phyloP scores from a whole-genome alignment of 768 basidiomycete species.

The Phylloporus sp. region DNA sequence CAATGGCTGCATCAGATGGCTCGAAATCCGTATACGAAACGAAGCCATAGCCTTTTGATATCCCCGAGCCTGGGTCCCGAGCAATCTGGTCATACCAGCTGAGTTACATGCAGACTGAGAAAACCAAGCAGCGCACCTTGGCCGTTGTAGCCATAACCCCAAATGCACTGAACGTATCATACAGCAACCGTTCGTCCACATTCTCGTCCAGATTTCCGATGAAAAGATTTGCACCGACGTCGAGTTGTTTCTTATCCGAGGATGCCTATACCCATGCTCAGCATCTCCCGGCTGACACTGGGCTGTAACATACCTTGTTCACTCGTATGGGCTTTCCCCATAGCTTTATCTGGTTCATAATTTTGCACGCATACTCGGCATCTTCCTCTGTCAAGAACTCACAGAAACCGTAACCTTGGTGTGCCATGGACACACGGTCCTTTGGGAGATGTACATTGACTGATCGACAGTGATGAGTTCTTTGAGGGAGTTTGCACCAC shows the following conservation, averaged over 20 bases:
- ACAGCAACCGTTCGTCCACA: slow-evolving; percentile 88
- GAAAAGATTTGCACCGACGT: slow-evolving; percentile 97
- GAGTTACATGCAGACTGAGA: neutral
- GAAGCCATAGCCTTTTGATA: slow-evolving; percentile 96
- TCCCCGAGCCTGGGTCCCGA: slow-evolving; percentile 77
- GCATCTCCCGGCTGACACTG: neutral
- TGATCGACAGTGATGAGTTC: slow-evolving; percentile 26
- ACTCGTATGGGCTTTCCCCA: slow-evolving; percentile 99
- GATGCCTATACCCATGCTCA: slow-evolving; percentile 61
- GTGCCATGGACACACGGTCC: slow-evolving; percentile 96
- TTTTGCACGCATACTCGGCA: slow-evolving; percentile 99
- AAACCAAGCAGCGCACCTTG: slow-evolving; percentile 46
- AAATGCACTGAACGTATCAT: slow-evolving; percentile 95
- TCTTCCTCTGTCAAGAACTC: slow-evolving; percentile 99
- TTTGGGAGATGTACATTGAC: slow-evolving; percentile 98
- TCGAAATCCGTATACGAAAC: slow-evolving; percentile 98
- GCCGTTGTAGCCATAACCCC: slow-evolving; percentile 89
- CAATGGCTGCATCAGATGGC: slow-evolving; percentile 91
- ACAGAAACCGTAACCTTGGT: slow-evolving; percentile 99
- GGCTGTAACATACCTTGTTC: slow-evolving; percentile 76
- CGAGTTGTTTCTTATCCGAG: slow-evolving; percentile 96
- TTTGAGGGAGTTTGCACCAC: neutral
- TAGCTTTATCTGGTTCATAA: slow-evolving; percentile 99
- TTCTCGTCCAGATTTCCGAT: slow-evolving; percentile 94
- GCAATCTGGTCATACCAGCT: slow-evolving; percentile 60